phyloP scores from a whole-genome alignment of 2,329 filamentous ascomycete genomes.

The Rutstroemia sp. region DNA sequence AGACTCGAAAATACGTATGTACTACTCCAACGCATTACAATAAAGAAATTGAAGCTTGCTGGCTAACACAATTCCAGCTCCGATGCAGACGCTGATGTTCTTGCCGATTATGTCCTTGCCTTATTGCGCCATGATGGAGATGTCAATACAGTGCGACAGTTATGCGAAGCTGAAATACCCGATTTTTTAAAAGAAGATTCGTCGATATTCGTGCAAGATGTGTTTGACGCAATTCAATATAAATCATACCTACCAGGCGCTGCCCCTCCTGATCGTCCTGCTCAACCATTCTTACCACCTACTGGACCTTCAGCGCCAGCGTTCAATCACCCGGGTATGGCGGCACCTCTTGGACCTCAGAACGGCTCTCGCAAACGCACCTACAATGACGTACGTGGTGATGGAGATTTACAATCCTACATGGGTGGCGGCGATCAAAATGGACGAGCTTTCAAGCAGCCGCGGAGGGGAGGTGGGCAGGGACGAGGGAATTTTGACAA shows the following conservation, averaged over 20 bases:
- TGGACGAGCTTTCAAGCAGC: slow-evolving; percentile 50
- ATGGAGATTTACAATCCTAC: slow-evolving; percentile 31
- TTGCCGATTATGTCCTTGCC: slow-evolving; percentile 79
- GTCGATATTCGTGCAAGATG: slow-evolving; percentile 58
- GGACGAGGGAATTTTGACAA: slow-evolving; percentile 33
- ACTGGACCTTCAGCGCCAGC: slow-evolving; percentile 21
- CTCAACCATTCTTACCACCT: slow-evolving; percentile 23
- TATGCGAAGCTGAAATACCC: slow-evolving; percentile 64
- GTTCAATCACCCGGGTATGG: slow-evolving; percentile 21
- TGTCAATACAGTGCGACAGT: slow-evolving; percentile 53
- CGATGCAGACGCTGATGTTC: slow-evolving; percentile 72
- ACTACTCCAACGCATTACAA: slow-evolving; percentile 14
- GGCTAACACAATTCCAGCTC: slow-evolving; percentile 41
- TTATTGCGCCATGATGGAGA: slow-evolving; percentile 65
- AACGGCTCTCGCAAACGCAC: slow-evolving; percentile 43
- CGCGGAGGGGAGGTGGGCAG: slow-evolving; percentile 43
- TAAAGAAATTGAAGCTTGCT: neutral
- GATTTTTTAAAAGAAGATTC: slow-evolving; percentile 69
- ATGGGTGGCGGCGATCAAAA: slow-evolving; percentile 25
- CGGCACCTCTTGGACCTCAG: slow-evolving; percentile 17
- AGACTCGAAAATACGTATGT: slow-evolving; percentile 67
- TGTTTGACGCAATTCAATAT: slow-evolving; percentile 58
- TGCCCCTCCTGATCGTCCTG: slow-evolving; percentile 31
- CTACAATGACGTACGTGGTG: slow-evolving; percentile 44
- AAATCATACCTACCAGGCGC: slow-evolving; percentile 54